Conservation (phyloP, 306 rosid species). For the Psophocarpus tetragonolobus region DNA sequence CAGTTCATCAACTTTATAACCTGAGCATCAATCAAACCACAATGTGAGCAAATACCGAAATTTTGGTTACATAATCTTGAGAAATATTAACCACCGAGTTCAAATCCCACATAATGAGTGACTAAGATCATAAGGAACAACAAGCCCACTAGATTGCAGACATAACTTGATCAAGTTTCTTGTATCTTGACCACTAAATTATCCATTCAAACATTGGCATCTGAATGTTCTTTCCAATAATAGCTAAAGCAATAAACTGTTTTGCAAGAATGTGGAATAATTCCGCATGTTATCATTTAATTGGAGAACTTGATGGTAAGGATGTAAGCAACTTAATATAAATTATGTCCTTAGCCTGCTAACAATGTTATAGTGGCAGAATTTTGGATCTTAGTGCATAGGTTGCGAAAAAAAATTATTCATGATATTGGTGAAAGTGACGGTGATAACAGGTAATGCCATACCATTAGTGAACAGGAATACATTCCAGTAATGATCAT, state of each 20-base stretch:
- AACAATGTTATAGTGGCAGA: not conserved
- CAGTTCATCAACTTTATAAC: slow-evolving; percentile 73
- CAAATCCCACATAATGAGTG: not conserved
- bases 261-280: not conserved
- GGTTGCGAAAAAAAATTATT: not conserved
- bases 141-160: not conserved
- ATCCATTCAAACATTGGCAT: not conserved
- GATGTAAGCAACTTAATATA: not conserved
- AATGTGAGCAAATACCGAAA: slow-evolving; percentile 40
- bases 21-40: slow-evolving; percentile 45
- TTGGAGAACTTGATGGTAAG: not conserved
- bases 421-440: slow-evolving; percentile 4
- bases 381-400: not conserved
- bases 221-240: not conserved
- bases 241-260: not conserved
- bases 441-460: not conserved
- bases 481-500: not conserved
- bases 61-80: not conserved
- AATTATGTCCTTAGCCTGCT: not conserved
- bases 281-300: not conserved
- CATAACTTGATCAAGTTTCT: not conserved
- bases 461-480: not conserved
- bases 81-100: not conserved
- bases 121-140: not conserved
- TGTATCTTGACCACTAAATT: not conserved